Percentiles rank a stretch among this genome's conserved stretches.
Evolutionary conservation across 805 yeast genomes (phyloP).

Genomic region (Starmerella powellii): DNA sequence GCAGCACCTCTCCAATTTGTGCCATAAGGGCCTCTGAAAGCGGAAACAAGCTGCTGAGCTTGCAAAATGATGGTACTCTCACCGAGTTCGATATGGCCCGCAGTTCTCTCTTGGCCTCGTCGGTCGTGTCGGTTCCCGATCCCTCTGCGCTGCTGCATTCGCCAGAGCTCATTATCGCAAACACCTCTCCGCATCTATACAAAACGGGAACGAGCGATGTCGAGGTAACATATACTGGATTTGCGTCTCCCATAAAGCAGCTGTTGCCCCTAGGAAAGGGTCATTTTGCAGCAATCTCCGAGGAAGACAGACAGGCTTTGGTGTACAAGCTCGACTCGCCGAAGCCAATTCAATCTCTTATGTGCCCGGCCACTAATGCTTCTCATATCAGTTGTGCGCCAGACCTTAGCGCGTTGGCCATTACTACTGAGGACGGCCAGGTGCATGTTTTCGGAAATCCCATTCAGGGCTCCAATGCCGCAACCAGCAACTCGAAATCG

Average conservation of each 20-base stretch:
- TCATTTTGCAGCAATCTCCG: slow-evolving; percentile 58
- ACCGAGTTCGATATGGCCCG: slow-evolving; percentile 49
- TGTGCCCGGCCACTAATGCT: slow-evolving; percentile 51
- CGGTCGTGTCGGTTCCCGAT: slow-evolving; percentile 7
- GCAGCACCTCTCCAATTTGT: slow-evolving; percentile 7
- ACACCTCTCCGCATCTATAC: slow-evolving; percentile 51
- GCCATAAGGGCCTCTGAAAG: background rate
- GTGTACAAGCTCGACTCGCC: slow-evolving; percentile 43
- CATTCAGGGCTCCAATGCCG: slow-evolving; percentile 3
- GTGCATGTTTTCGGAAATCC: slow-evolving; percentile 50
- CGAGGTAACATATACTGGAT: slow-evolving; percentile 56
- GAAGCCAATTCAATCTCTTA: slow-evolving; percentile 44
- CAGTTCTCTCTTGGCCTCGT: slow-evolving; percentile 31
- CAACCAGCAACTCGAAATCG: slow-evolving; percentile 10
- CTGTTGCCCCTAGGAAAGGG: slow-evolving; percentile 32
- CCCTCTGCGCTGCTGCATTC: slow-evolving; percentile 1
- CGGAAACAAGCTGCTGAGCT: slow-evolving; percentile 6
- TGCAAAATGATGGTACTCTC: slow-evolving; percentile 28
- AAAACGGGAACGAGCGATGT: slow-evolving; percentile 32
- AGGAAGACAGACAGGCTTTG: slow-evolving; percentile 71
- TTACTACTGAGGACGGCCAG: slow-evolving; percentile 61
- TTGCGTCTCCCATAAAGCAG: slow-evolving; percentile 52
- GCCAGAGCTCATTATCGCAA: slow-evolving; percentile 41
- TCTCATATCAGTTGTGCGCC: slow-evolving; percentile 28
- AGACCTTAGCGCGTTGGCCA: slow-evolving; percentile 33